Base-by-base conservation (phyloP, 768 basidiomycete genomes). In the Boletus sensibilis region DNA sequence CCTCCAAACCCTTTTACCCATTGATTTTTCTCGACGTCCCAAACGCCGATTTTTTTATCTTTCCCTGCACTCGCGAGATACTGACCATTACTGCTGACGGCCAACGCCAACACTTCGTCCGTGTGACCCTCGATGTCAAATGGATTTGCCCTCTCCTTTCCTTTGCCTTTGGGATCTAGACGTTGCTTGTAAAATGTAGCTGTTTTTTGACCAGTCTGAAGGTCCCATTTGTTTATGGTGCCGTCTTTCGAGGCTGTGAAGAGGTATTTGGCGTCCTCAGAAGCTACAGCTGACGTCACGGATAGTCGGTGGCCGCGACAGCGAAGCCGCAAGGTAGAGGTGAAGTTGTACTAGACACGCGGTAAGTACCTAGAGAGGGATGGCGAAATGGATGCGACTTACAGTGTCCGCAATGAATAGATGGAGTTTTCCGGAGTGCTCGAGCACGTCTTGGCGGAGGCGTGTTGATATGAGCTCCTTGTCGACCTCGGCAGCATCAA, bases 401-500 rank as follows among this genome's bases (percentile, higher is more conserved):
- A 91, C 90, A 16, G 77, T 77, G 52, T 90, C 85, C 27, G 89
- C 90, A 48, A 96, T 76, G 68, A 88, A 91, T 40, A 89, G 72
- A 72, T 94, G 90, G 9, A 94, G 77, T 72, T 90, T 94, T 47
- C 94, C 94, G 5, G 92, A 86, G 66, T 95, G 86, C 61, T 94
- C 88, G 45, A 94, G 72, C 6, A 96, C 94, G 75, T 98, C 96
- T 69, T 94, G 86, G 69, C 94, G 92, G 59, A 99, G 78, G 53
- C 97, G 79, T 20, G 94, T 81, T 42, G 90, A 90, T 58, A 99
- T 91, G 59, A 98, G 78, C 61, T 98, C 96, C 64, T 84, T 83
- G 78, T 99, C 97, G 27, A 98, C 86, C 63, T 98, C 95, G 1
- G 92, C 94, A 5, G 97, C 97, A 69, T 99, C 96, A 60, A 86